Evolutionary conservation across 2,329 filamentous ascomycete species (phyloP).

Genomic region (Xylaria arbuscula): DNA sequence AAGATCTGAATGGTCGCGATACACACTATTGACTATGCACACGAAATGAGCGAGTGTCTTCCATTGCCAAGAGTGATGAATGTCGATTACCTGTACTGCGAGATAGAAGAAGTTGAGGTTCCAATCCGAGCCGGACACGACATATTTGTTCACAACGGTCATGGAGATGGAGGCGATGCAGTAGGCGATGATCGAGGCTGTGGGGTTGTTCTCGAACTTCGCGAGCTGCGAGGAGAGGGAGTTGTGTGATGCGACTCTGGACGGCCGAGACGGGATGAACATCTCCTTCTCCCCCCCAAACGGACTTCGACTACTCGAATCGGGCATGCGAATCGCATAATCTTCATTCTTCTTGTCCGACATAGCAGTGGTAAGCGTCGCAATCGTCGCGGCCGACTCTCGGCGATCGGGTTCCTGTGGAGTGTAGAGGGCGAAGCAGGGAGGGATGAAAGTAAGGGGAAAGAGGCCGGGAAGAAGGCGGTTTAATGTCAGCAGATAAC

Average conservation of each 20-base stretch:
- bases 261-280: conserved; percentile 55
- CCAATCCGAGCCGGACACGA: conserved; percentile 89
- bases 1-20: conserved; percentile 83
- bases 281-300: conserved; percentile 65
- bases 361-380: conserved; percentile 64
- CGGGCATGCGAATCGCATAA: conserved; percentile 76
- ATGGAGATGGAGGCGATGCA: conserved; percentile 97
- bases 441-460: conserved; percentile 26
- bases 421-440: background rate
- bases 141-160: conserved; percentile 99
- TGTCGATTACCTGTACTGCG: conserved; percentile 80
- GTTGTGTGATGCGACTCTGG: conserved; percentile 55
- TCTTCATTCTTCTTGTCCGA: conserved; percentile 91
- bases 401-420: conserved; percentile 20
- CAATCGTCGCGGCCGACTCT: conserved; percentile 7
- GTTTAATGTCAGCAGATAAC: conserved; percentile 20
- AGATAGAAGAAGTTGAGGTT: conserved; percentile 98
- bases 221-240: conserved; percentile 53
- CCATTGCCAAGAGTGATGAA: conserved; percentile 4
- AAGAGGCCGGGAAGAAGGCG: conserved; percentile 11
- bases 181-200: conserved; percentile 86
- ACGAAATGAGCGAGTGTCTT: conserved; percentile 35
- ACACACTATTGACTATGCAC: conserved; percentile 82
- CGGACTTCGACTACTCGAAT: conserved; percentile 60
- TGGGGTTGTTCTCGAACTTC: conserved; percentile 77